These are phyloP conservation scores for Parathielavia hyrcaniae DNA, from an alignment of 495 filamentous ascomycete species.

Conservation along the genomic window DNA sequence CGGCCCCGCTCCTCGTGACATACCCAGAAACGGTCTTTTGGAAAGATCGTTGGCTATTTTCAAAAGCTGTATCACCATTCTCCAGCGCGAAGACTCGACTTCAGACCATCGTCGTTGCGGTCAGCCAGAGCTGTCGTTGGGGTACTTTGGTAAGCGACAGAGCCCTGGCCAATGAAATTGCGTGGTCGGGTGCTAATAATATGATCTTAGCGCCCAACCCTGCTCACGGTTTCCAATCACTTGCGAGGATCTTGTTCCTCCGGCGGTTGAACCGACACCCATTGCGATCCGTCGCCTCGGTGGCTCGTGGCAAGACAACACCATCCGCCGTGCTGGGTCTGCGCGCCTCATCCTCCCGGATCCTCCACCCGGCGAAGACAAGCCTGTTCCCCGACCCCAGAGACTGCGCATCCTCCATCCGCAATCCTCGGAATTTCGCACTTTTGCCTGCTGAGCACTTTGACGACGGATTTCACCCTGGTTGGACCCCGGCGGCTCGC, in stretches of 20 bases:
- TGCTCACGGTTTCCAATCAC: slow-evolving; percentile 32
- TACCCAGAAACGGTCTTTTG: background rate
- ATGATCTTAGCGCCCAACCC: slow-evolving; percentile 33
- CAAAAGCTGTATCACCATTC: background rate
- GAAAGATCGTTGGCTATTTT: background rate
- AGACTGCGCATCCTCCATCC: background rate
- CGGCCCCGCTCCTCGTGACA: background rate
- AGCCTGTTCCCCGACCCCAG: background rate
- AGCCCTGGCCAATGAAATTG: slow-evolving; percentile 26
- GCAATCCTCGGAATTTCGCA: background rate
- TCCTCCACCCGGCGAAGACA: background rate
- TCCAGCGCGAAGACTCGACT: slow-evolving; percentile 8
- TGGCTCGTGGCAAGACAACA: slow-evolving; percentile 13
- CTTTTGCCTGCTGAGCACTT: background rate
- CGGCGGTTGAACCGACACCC: slow-evolving; percentile 31
- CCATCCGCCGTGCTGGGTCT: slow-evolving; percentile 14
- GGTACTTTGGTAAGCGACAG: slow-evolving; percentile 30
- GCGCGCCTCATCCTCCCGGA: background rate
- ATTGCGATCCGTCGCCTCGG: slow-evolving; percentile 25
- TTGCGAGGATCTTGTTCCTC: background rate
- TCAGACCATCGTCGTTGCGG: slow-evolving; percentile 2
- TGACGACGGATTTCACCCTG: slow-evolving; percentile 8
- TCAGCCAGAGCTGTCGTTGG: slow-evolving; percentile 19
- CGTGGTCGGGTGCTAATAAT: slow-evolving; percentile 34
- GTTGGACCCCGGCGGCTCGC: slow-evolving; percentile 10